Base-by-base conservation (phyloP, 306 rosid species). In the Gastrolobium villosum region DNA sequence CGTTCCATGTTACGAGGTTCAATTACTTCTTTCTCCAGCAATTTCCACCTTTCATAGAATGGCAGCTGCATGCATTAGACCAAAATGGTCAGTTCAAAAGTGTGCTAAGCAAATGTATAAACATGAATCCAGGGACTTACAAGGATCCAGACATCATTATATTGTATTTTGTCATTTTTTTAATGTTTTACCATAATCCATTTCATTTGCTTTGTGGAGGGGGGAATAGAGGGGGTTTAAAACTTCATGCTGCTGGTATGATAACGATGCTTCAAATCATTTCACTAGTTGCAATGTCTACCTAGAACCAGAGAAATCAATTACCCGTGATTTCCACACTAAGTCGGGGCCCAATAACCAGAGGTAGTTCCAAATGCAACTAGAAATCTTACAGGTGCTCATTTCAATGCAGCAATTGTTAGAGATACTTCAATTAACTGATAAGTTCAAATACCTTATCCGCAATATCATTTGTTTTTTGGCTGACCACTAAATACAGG, bases 1-100 rank as follows among this genome's bases (percentile, higher is more conserved):
- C 98, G 98, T 82, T 95, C 99, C 80, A 74, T 59, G 81, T 92
- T 95, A 65, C 98, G 95, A 61, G 96, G 99, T 78, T 92, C 99
- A 77, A 95, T 95, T 67, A 95, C 94, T 87, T 95, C 99, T 88
- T 90, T 95, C 88, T 95, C 99, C 74, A 95, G 96, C 85, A 95
- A 86, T 83, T 89, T 95, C 98, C 98, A 95, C 82, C 99, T 86
- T 83, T 95, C 99, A 59, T 86, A 85, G 77, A 95, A 95, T 54
- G 99, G 99, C 35, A 91, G 94, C 99, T 95, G 95, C 88, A 88
- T 32, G 71, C 71, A 57, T 78, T 70, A 74, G 66, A 64, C 57
- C 62, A 86, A 34, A 59, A 71, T 26, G 55, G 57, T 60, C 79
- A 79, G 64, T 52, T 70, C 61, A 44, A 76, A 11, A 75, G 35